Evolutionary conservation across 1,284 basidiomycete species (phyloP), one percentile per base, ranked within the genome.

Genomic region (Rugosomyces carneus): DNA sequence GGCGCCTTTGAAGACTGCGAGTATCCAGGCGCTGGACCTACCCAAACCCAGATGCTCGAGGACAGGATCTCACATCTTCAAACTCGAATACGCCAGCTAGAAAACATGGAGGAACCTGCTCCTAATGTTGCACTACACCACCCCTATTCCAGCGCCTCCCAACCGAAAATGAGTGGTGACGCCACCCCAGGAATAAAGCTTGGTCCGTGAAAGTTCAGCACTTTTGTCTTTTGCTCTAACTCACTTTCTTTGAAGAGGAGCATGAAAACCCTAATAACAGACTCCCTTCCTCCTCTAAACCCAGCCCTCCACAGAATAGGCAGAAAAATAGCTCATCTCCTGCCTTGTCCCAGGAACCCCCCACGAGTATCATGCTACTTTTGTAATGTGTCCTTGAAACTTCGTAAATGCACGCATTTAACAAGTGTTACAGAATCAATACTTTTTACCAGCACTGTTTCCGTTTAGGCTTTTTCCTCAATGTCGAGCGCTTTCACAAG

Each of bases 381-480:
- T 24, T 53, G 51, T 46, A 26, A 43, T 48, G 35, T 20, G 15
- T 42, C 10, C 29, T 8, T 8, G 3, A 4, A 13, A 31, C 11
- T 4, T 8, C 11, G 6, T 13, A 31, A 11, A 31, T 31, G 13
- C 13, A 6, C 29, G 24, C 11, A 8, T 8, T 40, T 20, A 19
- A 29, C 9, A 27, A 8, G n/a, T n/a, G 20, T 27, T 26, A 35
- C 40, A 70, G 69, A 18, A 44, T 69, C 37, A 52, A 64, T 37
- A 48, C 48, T 1, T 70, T 71, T 47, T 54, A 69, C 9, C 53
- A 56, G 27, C 59, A 62, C 42, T 58, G 62, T 3, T 47, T 52
- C 5, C 63, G 66, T 16, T 55, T 68, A 40, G 67, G 68, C 1
- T 70, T 72, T 48, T 72, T 72, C 50, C 51, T 70, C 10, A 60